Evolutionary conservation across 805 yeast species (phyloP).

Genomic region (Candida corydali): DNA sequence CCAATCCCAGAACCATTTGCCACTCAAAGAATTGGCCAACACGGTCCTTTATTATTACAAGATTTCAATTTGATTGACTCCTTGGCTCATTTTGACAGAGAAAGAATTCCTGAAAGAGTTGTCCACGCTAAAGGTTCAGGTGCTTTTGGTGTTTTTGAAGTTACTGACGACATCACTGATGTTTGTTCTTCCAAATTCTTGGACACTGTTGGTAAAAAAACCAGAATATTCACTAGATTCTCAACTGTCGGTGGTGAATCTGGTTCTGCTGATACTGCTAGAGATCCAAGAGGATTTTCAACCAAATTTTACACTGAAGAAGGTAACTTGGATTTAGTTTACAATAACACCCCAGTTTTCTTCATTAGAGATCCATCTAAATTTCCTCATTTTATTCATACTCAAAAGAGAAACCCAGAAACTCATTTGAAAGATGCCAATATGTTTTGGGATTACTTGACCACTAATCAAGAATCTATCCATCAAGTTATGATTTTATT

Average conservation of each 20-base stretch:
- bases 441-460: slow-evolving; percentile 82
- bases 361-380: slow-evolving; percentile 81
- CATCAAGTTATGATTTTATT: slow-evolving; percentile 74
- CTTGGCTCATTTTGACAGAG: slow-evolving; percentile 84
- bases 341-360: slow-evolving; percentile 83
- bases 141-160: slow-evolving; percentile 83
- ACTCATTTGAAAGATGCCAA: slow-evolving; percentile 76
- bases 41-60: slow-evolving; percentile 78
- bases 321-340: slow-evolving; percentile 81
- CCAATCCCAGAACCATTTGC: slow-evolving; percentile 77
- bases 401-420: slow-evolving; percentile 83
- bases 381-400: slow-evolving; percentile 85
- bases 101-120: slow-evolving; percentile 87
- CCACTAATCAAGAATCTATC: slow-evolving; percentile 66
- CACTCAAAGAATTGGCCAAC: slow-evolving; percentile 67
- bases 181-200: slow-evolving; percentile 68
- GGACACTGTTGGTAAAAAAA: slow-evolving; percentile 72
- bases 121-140: slow-evolving; percentile 95
- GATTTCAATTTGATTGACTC: slow-evolving; percentile 79
- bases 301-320: slow-evolving; percentile 78
- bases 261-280: slow-evolving; percentile 77
- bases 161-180: slow-evolving; percentile 79
- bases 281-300: slow-evolving; percentile 87
- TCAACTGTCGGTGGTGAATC: slow-evolving; percentile 86
- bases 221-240: slow-evolving; percentile 69